Percentiles rank a stretch among this genome's conserved stretches.
Conservation (phyloP, 768 basidiomycete genomes). For the Cystofilobasidium bisporidii region DNA sequence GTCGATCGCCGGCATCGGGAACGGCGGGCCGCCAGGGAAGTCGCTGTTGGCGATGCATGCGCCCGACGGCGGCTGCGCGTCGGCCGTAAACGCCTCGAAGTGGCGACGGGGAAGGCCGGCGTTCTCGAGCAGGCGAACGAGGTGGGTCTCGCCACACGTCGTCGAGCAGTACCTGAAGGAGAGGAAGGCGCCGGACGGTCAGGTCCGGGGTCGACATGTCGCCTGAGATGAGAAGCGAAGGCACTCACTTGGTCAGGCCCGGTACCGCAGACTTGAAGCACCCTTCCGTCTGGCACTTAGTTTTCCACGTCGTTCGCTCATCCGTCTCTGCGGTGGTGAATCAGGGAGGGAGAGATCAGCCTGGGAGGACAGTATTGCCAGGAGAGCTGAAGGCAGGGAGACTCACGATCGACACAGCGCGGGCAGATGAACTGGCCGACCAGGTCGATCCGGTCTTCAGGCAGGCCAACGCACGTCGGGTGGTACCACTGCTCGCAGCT, state of each 20-base stretch:
- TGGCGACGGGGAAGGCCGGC: background rate
- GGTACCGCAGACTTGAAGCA: constrained; percentile 24
- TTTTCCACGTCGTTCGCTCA: constrained; percentile 41
- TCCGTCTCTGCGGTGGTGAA: constrained; percentile 50
- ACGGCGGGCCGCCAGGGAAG: background rate
- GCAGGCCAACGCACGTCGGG: constrained; percentile 70
- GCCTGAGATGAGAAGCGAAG: background rate
- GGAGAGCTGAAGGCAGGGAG: background rate
- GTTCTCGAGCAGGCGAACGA: constrained; percentile 7
- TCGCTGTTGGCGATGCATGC: background rate
- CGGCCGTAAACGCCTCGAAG: background rate
- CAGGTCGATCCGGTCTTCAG: constrained; percentile 69
- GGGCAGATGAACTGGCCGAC: constrained; percentile 91
- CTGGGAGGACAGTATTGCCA: background rate
- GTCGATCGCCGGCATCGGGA: background rate
- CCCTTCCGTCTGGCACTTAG: constrained; percentile 37
- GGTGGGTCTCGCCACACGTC: constrained; percentile 16
- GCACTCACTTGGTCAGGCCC: constrained; percentile 22
- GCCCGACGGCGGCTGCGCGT: constrained; percentile 7
- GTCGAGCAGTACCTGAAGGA: constrained; percentile 20
- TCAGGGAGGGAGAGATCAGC: constrained; percentile 9
- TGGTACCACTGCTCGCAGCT: constrained; percentile 97
- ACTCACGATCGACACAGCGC: constrained; percentile 62
- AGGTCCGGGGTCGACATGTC: background rate
- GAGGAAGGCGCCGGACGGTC: background rate